Evolutionary conservation across 2,329 filamentous ascomycete genomes (phyloP).

Genomic region (Exophiala bonariae): DNA sequence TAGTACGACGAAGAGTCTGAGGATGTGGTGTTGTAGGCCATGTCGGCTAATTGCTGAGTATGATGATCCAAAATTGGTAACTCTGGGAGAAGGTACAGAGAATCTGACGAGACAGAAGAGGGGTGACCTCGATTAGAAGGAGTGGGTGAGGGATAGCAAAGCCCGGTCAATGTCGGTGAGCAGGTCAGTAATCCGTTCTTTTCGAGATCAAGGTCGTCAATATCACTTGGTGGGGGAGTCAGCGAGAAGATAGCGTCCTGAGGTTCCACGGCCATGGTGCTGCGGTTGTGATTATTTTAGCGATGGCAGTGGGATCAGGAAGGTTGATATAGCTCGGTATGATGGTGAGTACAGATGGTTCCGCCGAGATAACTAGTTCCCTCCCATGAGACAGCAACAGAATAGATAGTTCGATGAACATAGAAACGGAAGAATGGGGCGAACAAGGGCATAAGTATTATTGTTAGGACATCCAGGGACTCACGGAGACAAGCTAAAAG

Average conservation of each 20-base stretch:
- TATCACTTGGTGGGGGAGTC: conserved; percentile 28
- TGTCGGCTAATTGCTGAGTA: conserved; percentile 17
- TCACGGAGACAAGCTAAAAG: conserved; percentile 4
- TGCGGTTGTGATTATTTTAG: conserved; percentile 1
- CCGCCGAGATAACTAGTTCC: too few relatives aligned
- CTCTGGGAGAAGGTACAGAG: conserved; percentile 19
- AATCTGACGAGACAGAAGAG: conserved; percentile 22
- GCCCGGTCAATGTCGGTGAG: conserved; percentile 22
- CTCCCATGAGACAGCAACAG: too few relatives aligned
- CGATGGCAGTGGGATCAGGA: neutral
- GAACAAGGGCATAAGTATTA: conserved; percentile 22
- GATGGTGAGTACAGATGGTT: too few relatives aligned
- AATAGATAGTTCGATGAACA: conserved; percentile 8
- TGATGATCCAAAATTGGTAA: conserved; percentile 17
- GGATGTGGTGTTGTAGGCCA: conserved; percentile 21
- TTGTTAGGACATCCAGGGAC: too few relatives aligned
- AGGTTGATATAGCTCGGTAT: conserved; percentile 12
- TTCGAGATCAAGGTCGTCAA: conserved; percentile 28
- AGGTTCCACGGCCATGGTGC: conserved; percentile 19
- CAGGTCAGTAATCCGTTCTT: conserved; percentile 24
- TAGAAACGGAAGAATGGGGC: conserved; percentile 17
- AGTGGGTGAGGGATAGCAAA: conserved; percentile 27
- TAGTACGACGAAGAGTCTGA: conserved; percentile 24
- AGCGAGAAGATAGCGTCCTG: conserved; percentile 24
- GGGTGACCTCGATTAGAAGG: conserved; percentile 25